Evolutionary conservation across 1,284 basidiomycete species (phyloP).

Genomic region (Puccinia hordei): DNA sequence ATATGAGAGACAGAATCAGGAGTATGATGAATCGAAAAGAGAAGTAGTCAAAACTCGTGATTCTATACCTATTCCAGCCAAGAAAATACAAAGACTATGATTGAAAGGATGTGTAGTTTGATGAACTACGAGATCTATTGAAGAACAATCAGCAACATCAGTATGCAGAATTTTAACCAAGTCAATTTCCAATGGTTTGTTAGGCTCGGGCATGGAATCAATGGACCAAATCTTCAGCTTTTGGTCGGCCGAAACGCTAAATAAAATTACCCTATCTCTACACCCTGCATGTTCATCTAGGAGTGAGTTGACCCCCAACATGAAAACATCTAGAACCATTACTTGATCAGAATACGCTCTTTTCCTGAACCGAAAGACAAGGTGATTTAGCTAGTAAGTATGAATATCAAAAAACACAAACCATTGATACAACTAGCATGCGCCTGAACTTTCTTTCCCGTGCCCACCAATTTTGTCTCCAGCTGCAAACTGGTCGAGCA

Average conservation of each 20-base stretch:
- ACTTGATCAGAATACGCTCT: not conserved
- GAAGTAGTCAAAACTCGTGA: not conserved
- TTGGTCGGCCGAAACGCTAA: constrained; percentile 5
- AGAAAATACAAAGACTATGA: not conserved
- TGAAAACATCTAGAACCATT: not conserved
- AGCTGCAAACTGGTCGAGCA: not conserved
- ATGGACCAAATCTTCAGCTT: constrained; percentile 14
- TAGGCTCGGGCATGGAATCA: not conserved
- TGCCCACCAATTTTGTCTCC: not conserved
- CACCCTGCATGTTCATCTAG: not conserved
- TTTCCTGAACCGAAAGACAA: not conserved
- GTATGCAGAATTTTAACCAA: not conserved
- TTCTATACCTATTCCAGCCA: not conserved
- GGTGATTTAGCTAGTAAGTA: not conserved
- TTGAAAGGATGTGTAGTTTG: not conserved
- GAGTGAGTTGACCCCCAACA: not conserved
- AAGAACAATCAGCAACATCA: constrained; percentile 10
- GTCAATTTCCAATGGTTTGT: not conserved
- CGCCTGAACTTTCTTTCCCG: not conserved
- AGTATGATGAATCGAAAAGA: not conserved
- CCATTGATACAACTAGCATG: constrained; percentile 17
- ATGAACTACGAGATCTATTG: not conserved
- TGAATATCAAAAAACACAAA: not conserved
- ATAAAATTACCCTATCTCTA: not conserved
- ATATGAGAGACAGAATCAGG: too few species aligned